phyloP scores from a whole-genome alignment of 805 yeast genomes.

The Wickerhamomyces rabaulensis region DNA sequence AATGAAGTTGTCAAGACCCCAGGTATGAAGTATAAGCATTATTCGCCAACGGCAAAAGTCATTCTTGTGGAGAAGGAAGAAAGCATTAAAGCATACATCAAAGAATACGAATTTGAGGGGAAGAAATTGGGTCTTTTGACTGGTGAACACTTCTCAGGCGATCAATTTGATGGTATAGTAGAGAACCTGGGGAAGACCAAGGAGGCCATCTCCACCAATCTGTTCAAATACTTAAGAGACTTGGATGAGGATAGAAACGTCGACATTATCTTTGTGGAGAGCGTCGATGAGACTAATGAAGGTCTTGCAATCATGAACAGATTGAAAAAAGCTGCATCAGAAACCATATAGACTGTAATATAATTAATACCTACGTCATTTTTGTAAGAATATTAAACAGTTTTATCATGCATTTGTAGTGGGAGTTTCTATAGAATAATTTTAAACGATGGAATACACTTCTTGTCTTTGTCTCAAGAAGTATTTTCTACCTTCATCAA shows the following conservation, averaged over 20 bases:
- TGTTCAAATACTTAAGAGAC: slow-evolving; percentile 69
- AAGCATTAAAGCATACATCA: slow-evolving; percentile 24
- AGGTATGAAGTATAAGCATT: slow-evolving; percentile 96
- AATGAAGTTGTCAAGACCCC: slow-evolving; percentile 87
- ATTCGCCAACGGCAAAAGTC: slow-evolving; percentile 86
- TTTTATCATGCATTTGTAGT: background rate
- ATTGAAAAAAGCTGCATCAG: slow-evolving; percentile 74
- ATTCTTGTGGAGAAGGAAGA: slow-evolving; percentile 48
- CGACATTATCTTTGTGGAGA: slow-evolving; percentile 78
- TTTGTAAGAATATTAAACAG: slow-evolving; percentile 2
- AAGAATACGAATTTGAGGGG: slow-evolving; percentile 17
- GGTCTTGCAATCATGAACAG: slow-evolving; percentile 96
- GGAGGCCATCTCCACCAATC: slow-evolving; percentile 62
- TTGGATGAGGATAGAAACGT: slow-evolving; percentile 61
- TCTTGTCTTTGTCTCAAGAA: slow-evolving; percentile 13
- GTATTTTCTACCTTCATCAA: slow-evolving; percentile 76
- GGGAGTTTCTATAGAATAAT: background rate
- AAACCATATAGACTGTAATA: slow-evolving; percentile 25
- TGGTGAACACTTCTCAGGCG: slow-evolving; percentile 24
- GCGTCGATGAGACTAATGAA: slow-evolving; percentile 66
- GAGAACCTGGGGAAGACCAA: slow-evolving; percentile 38
- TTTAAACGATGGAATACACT: slow-evolving; percentile 22
- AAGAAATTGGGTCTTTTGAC: slow-evolving; percentile 49
- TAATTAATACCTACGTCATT: background rate
- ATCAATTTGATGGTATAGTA: slow-evolving; percentile 16